Conservation (phyloP, 805 yeast species). For the Saccharomycopsis oosterbeekiorum region DNA sequence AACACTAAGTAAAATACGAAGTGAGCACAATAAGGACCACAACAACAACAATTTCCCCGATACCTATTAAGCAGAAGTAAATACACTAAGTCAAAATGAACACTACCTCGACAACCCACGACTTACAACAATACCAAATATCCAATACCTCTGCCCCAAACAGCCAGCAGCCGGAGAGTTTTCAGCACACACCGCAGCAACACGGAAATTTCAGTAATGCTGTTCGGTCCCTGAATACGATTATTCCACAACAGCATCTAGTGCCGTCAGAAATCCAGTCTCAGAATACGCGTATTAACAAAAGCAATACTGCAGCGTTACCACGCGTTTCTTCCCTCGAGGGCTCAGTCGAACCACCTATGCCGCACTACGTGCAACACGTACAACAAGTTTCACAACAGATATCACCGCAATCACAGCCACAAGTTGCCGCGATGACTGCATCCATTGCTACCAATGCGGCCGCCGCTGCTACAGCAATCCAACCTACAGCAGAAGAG, state of each 20-base stretch:
- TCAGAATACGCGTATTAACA: not conserved
- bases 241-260: not conserved
- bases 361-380: not conserved
- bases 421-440: slow-evolving; percentile 11
- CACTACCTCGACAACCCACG: not conserved
- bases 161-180: not conserved
- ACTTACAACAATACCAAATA: not conserved
- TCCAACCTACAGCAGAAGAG: slow-evolving; percentile 43
- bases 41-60: not conserved
- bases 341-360: not conserved
- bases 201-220: too few relatives aligned
- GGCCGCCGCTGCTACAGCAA: not conserved
- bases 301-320: not conserved
- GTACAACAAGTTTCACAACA: not conserved
- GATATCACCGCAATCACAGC: not conserved
- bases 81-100: not conserved
- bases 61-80: too few relatives aligned
- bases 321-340: not conserved
- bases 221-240: too few relatives aligned
- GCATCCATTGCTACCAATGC: not conserved
- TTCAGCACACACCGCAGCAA: too few relatives aligned
- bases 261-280: not conserved
- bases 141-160: not conserved
- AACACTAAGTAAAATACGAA: too few relatives aligned
- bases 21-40: too few relatives aligned